Percentiles rank a stretch among this genome's conserved stretches.
phyloP scores from a whole-genome alignment of 805 yeast genomes.

The Wickerhamomyces tratensis region DNA sequence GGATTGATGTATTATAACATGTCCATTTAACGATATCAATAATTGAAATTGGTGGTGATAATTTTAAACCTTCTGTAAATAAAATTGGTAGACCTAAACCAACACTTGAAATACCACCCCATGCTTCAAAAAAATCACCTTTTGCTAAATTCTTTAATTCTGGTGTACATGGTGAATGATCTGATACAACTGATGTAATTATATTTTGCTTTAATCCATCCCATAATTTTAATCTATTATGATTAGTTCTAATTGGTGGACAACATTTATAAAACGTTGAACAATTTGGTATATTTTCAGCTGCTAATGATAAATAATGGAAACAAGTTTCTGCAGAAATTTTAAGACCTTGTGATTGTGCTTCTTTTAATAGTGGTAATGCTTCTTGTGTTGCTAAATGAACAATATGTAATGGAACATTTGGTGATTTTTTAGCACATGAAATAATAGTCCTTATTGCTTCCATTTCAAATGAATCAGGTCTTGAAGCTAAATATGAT shows the following conservation, averaged over 20 bases:
- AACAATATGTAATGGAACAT: constrained; percentile 74
- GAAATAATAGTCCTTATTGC: constrained; percentile 69
- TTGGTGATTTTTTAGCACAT: constrained; percentile 47
- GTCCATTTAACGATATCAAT: constrained; percentile 74
- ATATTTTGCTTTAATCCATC: constrained; percentile 54
- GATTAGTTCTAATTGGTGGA: constrained; percentile 81
- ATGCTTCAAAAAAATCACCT: constrained; percentile 86
- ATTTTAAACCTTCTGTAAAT: constrained; percentile 60
- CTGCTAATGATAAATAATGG: constrained; percentile 73
- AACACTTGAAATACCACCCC: constrained; percentile 95
- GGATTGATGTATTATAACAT: constrained; percentile 72
- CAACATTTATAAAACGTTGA: constrained; percentile 88
- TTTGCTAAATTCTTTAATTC: constrained; percentile 70
- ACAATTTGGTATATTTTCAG: constrained; percentile 70
- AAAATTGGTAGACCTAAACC: constrained; percentile 83
- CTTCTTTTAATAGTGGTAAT: constrained; percentile 59
- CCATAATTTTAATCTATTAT: constrained; percentile 71
- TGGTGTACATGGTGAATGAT: constrained; percentile 95
- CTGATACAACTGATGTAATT: constrained; percentile 83
- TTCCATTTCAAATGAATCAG: constrained; percentile 78
- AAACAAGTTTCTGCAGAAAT: constrained; percentile 90
- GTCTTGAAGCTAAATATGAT: constrained; percentile 53
- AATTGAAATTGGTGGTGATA: constrained; percentile 40
- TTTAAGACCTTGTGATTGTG: constrained; percentile 48
- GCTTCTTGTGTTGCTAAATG: constrained; percentile 86